Evolutionary conservation across 1,284 basidiomycete species (phyloP), one percentile per base, ranked within the genome.

Genomic region (Naganishia albida): DNA sequence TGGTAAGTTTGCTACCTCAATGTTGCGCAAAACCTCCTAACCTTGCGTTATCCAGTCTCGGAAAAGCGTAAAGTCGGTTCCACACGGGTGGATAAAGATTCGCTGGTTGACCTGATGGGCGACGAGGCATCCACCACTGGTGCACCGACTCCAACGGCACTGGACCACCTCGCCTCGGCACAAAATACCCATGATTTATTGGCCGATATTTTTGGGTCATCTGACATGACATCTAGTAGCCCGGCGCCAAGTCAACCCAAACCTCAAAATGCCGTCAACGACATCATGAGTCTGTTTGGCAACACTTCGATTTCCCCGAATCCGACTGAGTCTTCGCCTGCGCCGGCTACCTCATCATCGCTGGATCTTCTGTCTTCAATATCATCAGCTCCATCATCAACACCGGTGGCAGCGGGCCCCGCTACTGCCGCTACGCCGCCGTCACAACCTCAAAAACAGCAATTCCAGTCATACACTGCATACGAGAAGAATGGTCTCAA

Each of bases 51-150:
- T 25, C 28, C 72, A 90, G 92, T 93, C 64, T 90, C 67, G 78
- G 93, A 97, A 80, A 90, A 92, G 73, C 92, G 93, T 74, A 89
- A 90, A 43, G 93, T 97, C 28, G 93, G 93, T 4, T 92, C 91
- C 4, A 91, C 93, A 2, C 82, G 86, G 71, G 84, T 83, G 34
- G 85, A 87, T 56, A 89, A 87, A 77, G 89, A 93, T 67, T 86
- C 83, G 10, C 74, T 84, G 6, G 78, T 83, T 52, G 90, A 93
- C 75, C 83, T 94, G 2, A 83, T 93, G 42, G 86, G 86, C 44
- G 91, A 91, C 63, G 91, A 93, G 51, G 71, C 83, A 25, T 70
- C 83, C 18, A 74, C 82, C 6, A 65, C 53, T 18, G 65, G 59
- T 3, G 62, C 56, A 13, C 68, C 72, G 3, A 65, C 69, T 8